A percentile compares a stretch with the other conserved stretches of the same genome.
Conservation (phyloP, 805 yeast genomes). For the Nakazawaea siamensis region DNA sequence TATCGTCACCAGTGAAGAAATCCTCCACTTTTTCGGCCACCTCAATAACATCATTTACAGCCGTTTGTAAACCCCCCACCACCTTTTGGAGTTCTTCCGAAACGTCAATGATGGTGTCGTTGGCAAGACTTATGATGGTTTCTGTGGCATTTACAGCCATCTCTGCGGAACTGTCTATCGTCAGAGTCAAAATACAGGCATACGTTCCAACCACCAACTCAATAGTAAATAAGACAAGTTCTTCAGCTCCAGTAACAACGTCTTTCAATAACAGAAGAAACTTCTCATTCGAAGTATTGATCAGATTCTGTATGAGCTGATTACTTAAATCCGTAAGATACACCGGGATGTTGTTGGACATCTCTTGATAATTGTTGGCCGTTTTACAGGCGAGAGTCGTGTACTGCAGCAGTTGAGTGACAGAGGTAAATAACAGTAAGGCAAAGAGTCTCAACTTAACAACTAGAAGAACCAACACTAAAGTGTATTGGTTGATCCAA, state of each 20-base stretch:
- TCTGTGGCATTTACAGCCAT: constrained; percentile 72
- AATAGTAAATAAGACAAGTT: constrained; percentile 52
- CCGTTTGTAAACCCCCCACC: constrained; percentile 46
- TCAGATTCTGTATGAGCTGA: constrained; percentile 33
- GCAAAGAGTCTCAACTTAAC: constrained; percentile 56
- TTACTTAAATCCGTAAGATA: constrained; percentile 51
- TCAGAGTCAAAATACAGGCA: constrained; percentile 70
- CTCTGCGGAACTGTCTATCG: constrained; percentile 63
- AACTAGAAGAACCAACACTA: constrained; percentile 45
- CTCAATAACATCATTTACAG: constrained; percentile 47
- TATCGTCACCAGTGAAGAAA: constrained; percentile 40
- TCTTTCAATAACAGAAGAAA: constrained; percentile 25
- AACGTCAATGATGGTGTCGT: constrained; percentile 45
- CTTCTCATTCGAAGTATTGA: constrained; percentile 36
- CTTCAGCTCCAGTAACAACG: constrained; percentile 48
- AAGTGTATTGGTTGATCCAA: constrained; percentile 58
- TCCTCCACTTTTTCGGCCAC: constrained; percentile 44
- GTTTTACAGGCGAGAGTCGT: constrained; percentile 37
- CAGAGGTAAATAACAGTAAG: constrained; percentile 31
- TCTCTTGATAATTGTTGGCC: too few relatives aligned
- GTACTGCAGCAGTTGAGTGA: constrained; percentile 30
- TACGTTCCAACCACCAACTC: constrained; percentile 81
- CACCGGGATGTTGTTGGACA: too few relatives aligned
- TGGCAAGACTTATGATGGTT: constrained; percentile 48
- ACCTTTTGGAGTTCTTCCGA: constrained; percentile 62